phyloP scores from a whole-genome alignment of 306 rosid genomes.

The Castanea sativa region DNA sequence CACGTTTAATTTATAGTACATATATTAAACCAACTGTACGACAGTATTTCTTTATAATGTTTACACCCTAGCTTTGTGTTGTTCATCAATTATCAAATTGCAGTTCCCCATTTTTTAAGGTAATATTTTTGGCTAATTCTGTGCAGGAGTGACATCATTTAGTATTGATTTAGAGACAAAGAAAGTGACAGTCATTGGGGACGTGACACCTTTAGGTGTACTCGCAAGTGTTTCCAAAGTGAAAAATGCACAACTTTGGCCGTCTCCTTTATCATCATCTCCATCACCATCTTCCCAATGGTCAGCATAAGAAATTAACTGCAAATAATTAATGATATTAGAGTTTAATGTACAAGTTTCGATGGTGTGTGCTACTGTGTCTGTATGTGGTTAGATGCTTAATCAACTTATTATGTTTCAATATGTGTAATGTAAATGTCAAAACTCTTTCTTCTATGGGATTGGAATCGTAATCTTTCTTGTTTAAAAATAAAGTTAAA shows the following conservation, averaged over 20 bases:
- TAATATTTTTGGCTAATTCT: background rate
- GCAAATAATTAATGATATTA: background rate
- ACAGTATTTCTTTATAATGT: background rate
- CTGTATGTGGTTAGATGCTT: slow-evolving; percentile 13
- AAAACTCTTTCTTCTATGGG: background rate
- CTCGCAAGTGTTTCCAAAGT: slow-evolving; percentile 80
- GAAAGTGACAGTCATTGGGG: slow-evolving; percentile 78
- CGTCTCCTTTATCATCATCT: slow-evolving; percentile 38
- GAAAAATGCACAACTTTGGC: slow-evolving; percentile 84
- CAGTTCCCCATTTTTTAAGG: background rate
- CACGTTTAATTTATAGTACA: background rate
- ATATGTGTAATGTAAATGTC: slow-evolving; percentile 19
- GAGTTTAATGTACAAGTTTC: background rate
- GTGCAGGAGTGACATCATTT: slow-evolving; percentile 83
- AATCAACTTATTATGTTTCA: slow-evolving; percentile 7
- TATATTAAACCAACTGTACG: too few relatives aligned
- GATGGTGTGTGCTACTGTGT: background rate
- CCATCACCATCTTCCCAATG: slow-evolving; percentile 35
- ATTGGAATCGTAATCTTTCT: background rate
- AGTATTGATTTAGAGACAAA: slow-evolving; percentile 69
- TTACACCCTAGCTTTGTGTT: background rate
- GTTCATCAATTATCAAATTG: background rate
- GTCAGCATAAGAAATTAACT: slow-evolving; percentile 28
- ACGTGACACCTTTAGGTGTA: slow-evolving; percentile 66
- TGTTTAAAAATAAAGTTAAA: slow-evolving; percentile 8